phyloP scores from a whole-genome alignment of 2,329 filamentous ascomycete species.

The Alternaria gansuensis region DNA sequence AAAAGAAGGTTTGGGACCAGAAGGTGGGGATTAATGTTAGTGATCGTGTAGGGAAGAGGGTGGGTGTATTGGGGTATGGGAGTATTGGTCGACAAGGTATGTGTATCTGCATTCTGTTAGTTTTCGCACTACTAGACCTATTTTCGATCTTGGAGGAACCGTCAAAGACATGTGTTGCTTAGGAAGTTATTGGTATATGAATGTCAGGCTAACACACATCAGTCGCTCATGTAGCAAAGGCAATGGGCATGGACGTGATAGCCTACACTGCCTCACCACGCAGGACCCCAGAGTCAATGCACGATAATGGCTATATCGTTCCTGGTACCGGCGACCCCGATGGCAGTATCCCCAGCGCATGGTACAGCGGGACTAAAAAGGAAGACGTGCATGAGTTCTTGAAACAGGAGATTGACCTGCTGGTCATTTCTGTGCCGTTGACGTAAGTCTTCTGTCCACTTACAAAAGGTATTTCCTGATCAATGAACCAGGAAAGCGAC shows the following conservation, averaged over 20 bases:
- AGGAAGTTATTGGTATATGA: neutral
- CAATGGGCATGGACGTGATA: conserved; percentile 75
- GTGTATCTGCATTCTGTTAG: conserved; percentile 23
- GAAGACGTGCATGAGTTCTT: conserved; percentile 64
- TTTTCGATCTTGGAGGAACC: too few relatives aligned
- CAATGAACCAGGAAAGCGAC: conserved; percentile 54
- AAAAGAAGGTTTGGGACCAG: conserved; percentile 62
- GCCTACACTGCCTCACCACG: conserved; percentile 78
- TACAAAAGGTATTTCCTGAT: neutral
- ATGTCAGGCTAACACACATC: neutral
- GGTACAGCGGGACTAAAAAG: conserved; percentile 66
- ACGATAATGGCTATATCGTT: conserved; percentile 72
- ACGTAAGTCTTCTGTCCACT: conserved; percentile 51
- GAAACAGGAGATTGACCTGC: conserved; percentile 63
- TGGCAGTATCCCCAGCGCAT: conserved; percentile 63
- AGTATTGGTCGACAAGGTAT: conserved; percentile 68
- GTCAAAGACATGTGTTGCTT: too few relatives aligned
- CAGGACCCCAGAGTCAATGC: conserved; percentile 69
- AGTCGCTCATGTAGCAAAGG: conserved; percentile 67
- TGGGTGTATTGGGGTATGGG: conserved; percentile 70
- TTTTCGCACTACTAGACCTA: neutral
- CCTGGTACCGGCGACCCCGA: conserved; percentile 71
- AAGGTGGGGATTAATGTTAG: conserved; percentile 51
- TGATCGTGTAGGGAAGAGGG: conserved; percentile 66
- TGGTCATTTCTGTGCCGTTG: conserved; percentile 66